Conservation (phyloP, 371 early-diverging fungal genomes). For the Coemansia sp. region DNA sequence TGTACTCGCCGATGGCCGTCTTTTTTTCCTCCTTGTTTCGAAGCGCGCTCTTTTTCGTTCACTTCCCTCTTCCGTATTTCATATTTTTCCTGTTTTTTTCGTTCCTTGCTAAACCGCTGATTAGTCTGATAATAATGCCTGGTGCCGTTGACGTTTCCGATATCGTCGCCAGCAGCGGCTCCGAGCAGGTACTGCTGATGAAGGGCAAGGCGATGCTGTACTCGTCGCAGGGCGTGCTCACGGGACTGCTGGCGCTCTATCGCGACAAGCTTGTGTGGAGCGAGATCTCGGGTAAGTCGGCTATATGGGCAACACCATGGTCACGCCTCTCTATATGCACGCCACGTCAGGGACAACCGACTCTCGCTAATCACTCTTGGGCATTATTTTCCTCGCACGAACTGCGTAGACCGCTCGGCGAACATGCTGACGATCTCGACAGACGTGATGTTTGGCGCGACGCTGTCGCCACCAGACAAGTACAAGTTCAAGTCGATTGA, state of each 20-base stretch:
- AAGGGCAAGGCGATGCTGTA: constrained; percentile 39
- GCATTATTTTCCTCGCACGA: too few species aligned
- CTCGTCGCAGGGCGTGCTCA: constrained; percentile 45
- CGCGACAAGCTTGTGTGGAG: constrained; percentile 42
- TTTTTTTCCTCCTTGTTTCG: background rate
- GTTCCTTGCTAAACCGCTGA: background rate
- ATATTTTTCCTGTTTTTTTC: background rate
- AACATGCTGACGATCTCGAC: constrained; percentile 49
- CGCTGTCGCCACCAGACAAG: constrained; percentile 43
- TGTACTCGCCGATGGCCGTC: background rate
- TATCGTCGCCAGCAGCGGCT: constrained; percentile 7
- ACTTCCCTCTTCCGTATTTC: background rate
- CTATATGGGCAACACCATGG: too few species aligned
- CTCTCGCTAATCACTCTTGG: too few species aligned
- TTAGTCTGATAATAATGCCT: constrained; percentile 18
- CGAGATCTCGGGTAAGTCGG: constrained; percentile 44
- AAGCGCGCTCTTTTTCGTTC: background rate
- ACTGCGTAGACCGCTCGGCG: constrained; percentile 35
- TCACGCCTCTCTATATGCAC: too few species aligned
- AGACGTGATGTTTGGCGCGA: constrained; percentile 50
- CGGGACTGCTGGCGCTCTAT: constrained; percentile 38
- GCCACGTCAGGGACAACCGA: too few species aligned
- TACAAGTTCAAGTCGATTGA: constrained; percentile 51
- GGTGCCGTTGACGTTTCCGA: constrained; percentile 33
- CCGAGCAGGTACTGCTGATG: constrained; percentile 26